These are phyloP conservation scores for Mortierella sp. DNA, from an alignment of 371 early-diverging fungal genomes.

Conservation along the genomic window DNA sequence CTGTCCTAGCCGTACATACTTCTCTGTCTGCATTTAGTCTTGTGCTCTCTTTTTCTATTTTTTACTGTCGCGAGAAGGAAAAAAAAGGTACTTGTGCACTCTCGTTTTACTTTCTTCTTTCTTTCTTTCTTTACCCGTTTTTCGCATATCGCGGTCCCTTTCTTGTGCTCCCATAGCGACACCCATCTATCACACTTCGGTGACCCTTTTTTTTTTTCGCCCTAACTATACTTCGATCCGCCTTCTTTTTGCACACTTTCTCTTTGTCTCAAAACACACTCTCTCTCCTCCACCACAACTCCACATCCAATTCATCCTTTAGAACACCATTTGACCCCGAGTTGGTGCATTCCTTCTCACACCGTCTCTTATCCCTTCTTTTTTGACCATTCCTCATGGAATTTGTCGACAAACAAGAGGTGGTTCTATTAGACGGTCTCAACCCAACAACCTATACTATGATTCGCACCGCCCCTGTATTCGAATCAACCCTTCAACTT, in stretches of 20 bases:
- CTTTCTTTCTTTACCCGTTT: neutral
- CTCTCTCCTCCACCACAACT: neutral
- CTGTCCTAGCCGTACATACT: no score
- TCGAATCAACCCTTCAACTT: conserved; percentile 23
- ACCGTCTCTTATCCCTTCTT: neutral
- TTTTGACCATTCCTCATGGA: conserved; percentile 6
- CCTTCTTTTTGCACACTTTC: neutral
- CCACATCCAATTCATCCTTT: neutral
- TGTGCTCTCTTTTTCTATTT: no score
- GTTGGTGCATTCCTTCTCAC: conserved; percentile 1
- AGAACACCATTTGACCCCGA: neutral
- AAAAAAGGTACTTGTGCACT: no score
- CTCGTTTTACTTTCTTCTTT: neutral
- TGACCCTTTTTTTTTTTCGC: no score
- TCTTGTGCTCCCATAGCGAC: neutral
- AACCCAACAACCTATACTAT: conserved; percentile 19
- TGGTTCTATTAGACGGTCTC: conserved; percentile 39
- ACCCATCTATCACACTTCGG: no score
- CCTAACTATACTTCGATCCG: no score
- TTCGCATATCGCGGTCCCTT: neutral
- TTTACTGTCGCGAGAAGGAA: no score
- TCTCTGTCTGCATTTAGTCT: no score
- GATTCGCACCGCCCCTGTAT: conserved; percentile 20
- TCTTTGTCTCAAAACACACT: neutral
- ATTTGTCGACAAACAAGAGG: conserved; percentile 30